Base-by-base conservation (phyloP, 306 rosid genomes). In the Boehmeria nivea region DNA sequence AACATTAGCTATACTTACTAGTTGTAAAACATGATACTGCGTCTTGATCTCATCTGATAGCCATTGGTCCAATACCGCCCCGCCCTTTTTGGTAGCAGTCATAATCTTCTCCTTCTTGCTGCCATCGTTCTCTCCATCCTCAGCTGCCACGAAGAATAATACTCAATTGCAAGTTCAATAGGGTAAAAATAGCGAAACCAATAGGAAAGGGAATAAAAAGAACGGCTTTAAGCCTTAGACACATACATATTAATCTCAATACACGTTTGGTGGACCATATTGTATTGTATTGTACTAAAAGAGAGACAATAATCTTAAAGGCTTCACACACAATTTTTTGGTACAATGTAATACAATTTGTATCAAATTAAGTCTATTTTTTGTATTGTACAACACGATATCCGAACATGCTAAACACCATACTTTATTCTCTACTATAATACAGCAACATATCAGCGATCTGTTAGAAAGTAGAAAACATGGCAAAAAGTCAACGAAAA, bases 71-170 rank as follows among this genome's bases (percentile, higher is more conserved):
- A 87, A 75, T 26, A 91, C 86, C 12, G 95, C 94, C 1, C 79
- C 76, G 16, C 99, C 99, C 74, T 91, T 91, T 59, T 85, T 87
- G 67, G 94, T 87, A 3, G 94, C 83, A 2, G 94, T 91, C 39
- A 85, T 78, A 23, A 79, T 73, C 76, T 78, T 87, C 70, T 82
- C 93, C 67, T 54, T 63, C 67, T 60, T 67, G 55, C 23, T 49
- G 2, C 15, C 72, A 40, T 52, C 31, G 57, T 38, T 49, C 47
- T 69, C 81, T 63, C 64, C 68, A 60, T 67, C 71, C 44, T 71
- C 74, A 55, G 54, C 80, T 68, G 44, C 55, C 57, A 67, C 47
- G 38, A 16, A 59, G 36, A 17, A 42, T 6, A n/a, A 33, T 6
- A 15, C 43, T 18, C 39, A 42, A 54, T 27, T n/a, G 16, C 23